A percentile compares a stretch with the other conserved stretches of the same genome.
Conservation (phyloP, 2,329 filamentous ascomycete species). For the Penicillium polonicum region DNA sequence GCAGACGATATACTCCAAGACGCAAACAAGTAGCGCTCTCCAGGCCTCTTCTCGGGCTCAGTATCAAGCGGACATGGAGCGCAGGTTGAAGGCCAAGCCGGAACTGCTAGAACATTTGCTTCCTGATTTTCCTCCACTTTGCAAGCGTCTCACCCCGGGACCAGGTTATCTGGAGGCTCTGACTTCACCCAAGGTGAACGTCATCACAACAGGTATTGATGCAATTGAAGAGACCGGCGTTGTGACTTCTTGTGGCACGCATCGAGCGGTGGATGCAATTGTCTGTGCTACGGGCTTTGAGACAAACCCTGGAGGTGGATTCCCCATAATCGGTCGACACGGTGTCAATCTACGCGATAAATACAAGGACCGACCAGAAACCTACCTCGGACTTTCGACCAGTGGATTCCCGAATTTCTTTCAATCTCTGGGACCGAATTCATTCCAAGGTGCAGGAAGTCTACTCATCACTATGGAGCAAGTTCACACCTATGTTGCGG, state of each 20-base stretch:
- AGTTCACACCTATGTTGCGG: constrained; percentile 34
- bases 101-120: neutral
- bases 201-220: constrained; percentile 16
- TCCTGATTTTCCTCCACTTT: constrained; percentile 15
- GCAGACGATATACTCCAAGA: constrained; percentile 25
- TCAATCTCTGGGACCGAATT: constrained; percentile 1
- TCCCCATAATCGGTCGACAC: constrained; percentile 28
- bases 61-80: neutral
- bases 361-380: constrained; percentile 12
- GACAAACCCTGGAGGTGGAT: constrained; percentile 20
- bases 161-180: constrained; percentile 27
- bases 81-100: neutral
- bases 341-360: constrained; percentile 27
- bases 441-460: constrained; percentile 10
- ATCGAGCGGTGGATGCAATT: constrained; percentile 15
- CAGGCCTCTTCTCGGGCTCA: constrained; percentile 5
- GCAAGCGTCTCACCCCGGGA: constrained; percentile 23
- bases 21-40: constrained; percentile 19
- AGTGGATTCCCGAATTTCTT: constrained; percentile 3
- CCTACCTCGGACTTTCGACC: neutral
- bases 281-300: constrained; percentile 18
- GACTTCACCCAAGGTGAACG: constrained; percentile 20
- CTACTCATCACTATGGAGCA: constrained; percentile 24
- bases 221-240: constrained; percentile 13
- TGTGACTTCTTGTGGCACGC: constrained; percentile 16